Base-by-base conservation (phyloP, 345 rosid genomes). In the Brassica juncea region DNA sequence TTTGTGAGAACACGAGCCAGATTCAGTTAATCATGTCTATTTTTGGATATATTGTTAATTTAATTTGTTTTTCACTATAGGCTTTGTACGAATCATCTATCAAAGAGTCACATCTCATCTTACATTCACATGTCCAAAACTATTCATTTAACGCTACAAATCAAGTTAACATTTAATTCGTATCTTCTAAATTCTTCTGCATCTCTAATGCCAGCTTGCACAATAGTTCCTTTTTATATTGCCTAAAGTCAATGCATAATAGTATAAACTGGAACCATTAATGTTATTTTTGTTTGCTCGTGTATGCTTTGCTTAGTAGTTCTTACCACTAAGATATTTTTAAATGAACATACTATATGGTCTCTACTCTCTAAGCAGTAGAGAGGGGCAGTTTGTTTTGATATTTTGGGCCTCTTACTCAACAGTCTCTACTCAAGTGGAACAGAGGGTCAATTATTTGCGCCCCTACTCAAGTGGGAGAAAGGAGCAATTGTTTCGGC, bases 1-100 rank as follows among this genome's bases (percentile, higher is more conserved):
- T 80, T 75, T 75, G 70, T 44, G 83, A 80, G 62, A 80, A 80
- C 69, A 75, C 80, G 76, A 80, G 73, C 75, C 80, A 76, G 83
- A 75, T 80, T 75, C 83, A 81, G 77, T 76, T 81, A 81, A 81
- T 75, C 34, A 32, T 71, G 57, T 75, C 76, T 62, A 57, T 25
- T 57, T 65, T 15, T 55, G 80, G 77, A 31, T 75, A 65, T 58
- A 9, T 74, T 62, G 12, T 73, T 68, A 25, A 32, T 31, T 47
- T 25, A n/a, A 70, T 68, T 70, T 69, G 9, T 70, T 74, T 54
- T 35, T 21, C 30, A 57, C 72, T 42, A 57, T 5, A 70, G 25
- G 37, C 42, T 54, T 80, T 75, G 83, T 75, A 70, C 76, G 64
- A 74, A 80, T 68, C 21, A 49, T 68, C 58, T 34, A 62, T 68